Evolutionary conservation across 441 rosid species (phyloP), one percentile per base, ranked within the genome.

Genomic region (Eruca vesicaria): DNA sequence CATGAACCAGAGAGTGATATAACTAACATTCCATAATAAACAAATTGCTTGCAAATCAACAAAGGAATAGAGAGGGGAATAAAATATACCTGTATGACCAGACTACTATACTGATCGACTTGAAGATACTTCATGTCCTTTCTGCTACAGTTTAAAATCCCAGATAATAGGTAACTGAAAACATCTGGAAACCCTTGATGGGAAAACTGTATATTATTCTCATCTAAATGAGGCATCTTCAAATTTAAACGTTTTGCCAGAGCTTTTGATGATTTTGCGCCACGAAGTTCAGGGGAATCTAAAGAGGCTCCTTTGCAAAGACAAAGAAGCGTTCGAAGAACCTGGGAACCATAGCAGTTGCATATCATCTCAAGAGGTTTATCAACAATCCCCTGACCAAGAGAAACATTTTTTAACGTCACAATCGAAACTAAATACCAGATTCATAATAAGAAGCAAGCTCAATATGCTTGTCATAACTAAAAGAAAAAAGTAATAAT

Each of bases 341-440:
- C 98, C 81, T 91, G 97, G 71, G 97, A 96, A 38, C 97, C 96
- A 62, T 96, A 82, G 83, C 97, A 86, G 74, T 90, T 83, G 57
- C 90, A 89, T 86, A 96, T 84, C 82, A 93, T 76, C 69, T 89
- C 97, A 70, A 84, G 63, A 59, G 87, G 86, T 56, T 85, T 84
- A 56, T 69, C 83, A 36, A 83, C 85, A 85, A 89, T 88, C 69
- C 74, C 93, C 99, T 96, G 82, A 65, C 38, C 77, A 72, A 45
- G 64, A 72, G 12, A 68, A 67, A 80, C 56, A 53, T 41, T 21
- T 41, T 21, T 50, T 9, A 66, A 31, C n/a, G 16, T 60, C 72
- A 56, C 21, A 74, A 74, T 8, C 9, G 5, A 41, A 35, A 20
- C 20, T 11, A 65, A 59, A 21, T 35, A 74, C 38, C 32, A 32